A percentile compares a stretch with the other conserved stretches of the same genome.
phyloP scores from a whole-genome alignment of 176 grass and related monocot species.

The Coix lacrymajobi region DNA sequence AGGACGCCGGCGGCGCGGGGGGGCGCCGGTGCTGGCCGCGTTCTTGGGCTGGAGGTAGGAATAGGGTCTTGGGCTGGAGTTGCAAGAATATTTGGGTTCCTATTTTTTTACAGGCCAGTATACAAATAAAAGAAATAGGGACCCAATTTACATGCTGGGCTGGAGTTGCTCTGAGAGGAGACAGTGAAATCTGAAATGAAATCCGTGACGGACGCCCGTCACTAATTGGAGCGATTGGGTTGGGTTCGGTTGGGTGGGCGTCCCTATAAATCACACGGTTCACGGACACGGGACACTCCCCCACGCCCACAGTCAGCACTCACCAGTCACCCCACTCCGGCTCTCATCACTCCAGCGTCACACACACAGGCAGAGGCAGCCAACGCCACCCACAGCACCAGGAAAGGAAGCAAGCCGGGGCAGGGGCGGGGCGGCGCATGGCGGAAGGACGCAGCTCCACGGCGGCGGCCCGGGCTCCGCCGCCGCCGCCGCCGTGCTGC shows the following conservation, averaged over 20 bases:
- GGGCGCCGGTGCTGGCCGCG: too few relatives aligned
- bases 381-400: not conserved
- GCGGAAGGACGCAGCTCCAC: slow-evolving; percentile 16
- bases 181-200: too few relatives aligned
- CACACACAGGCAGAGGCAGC: not conserved
- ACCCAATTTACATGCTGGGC: too few relatives aligned
- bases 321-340: not conserved
- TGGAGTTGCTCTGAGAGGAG: too few relatives aligned
- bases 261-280: not conserved
- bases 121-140: too few relatives aligned
- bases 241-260: too few relatives aligned
- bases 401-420: not conserved
- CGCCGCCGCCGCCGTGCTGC: not conserved
- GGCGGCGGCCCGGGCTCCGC: not conserved
- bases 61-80: too few relatives aligned
- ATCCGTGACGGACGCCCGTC: not conserved
- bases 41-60: too few relatives aligned
- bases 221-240: not conserved
- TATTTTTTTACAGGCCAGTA: too few relatives aligned
- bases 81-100: too few relatives aligned
- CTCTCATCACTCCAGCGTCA: too few relatives aligned
- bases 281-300: not conserved
- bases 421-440: not conserved
- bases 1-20: too few relatives aligned
- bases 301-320: not conserved